A percentile compares a stretch with the other conserved stretches of the same genome.
Conservation (phyloP, 306 rosid species). For the Quercus gilva region DNA sequence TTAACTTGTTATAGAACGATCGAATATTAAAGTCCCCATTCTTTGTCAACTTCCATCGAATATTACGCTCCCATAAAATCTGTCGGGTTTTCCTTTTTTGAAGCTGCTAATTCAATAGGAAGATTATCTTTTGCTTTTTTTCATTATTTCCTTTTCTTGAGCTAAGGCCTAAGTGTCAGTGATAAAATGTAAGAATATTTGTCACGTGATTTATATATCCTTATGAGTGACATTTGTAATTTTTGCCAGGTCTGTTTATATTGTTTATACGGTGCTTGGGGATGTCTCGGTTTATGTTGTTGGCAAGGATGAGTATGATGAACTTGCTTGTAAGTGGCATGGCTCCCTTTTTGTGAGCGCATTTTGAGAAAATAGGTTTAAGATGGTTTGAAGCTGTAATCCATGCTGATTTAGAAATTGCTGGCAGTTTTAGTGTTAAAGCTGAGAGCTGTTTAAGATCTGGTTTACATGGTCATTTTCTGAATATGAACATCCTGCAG, state of each 20-base stretch:
- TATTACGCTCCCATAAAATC: too few relatives aligned
- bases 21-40: too few relatives aligned
- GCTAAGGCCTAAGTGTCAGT: neutral
- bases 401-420: neutral
- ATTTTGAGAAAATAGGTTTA: neutral
- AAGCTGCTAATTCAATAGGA: neutral
- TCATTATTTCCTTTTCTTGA: neutral
- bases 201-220: neutral
- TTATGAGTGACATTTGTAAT: neutral
- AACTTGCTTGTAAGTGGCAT: constrained; percentile 76
- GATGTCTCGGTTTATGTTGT: constrained; percentile 85
- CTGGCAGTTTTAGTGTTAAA: neutral
- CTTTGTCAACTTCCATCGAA: too few relatives aligned
- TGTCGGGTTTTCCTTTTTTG: neutral
- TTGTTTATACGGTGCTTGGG: constrained; percentile 89
- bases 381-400: neutral
- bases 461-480: neutral
- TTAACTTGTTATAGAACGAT: too few relatives aligned
- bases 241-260: constrained; percentile 81
- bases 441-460: neutral
- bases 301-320: constrained; percentile 92
- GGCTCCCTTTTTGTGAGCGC: neutral
- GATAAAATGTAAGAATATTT: neutral
- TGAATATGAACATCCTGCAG: neutral
- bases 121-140: constrained; percentile 5